Evolutionary conservation across 1,284 basidiomycete species (phyloP).

Genomic region (Sporisorium scitamineum): DNA sequence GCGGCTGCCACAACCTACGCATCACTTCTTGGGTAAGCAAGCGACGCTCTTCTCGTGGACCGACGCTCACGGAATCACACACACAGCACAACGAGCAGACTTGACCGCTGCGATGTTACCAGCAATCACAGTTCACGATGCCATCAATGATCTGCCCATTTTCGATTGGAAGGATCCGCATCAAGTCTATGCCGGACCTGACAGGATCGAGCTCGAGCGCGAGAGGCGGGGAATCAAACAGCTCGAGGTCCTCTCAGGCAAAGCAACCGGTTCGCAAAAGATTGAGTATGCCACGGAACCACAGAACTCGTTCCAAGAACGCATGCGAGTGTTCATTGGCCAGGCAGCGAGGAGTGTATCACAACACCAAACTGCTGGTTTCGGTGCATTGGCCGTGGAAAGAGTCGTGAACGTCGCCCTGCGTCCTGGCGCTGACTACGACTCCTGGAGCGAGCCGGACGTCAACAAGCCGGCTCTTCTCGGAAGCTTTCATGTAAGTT

Average conservation of each 20-base stretch:
- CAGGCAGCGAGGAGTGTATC: background rate
- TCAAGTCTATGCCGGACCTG: conserved; percentile 18
- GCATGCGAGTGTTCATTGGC: conserved; percentile 21
- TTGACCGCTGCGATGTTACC: conserved; percentile 11
- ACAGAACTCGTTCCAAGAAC: conserved; percentile 29
- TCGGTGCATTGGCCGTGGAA: conserved; percentile 13
- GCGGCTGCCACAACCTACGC: conserved; percentile 22
- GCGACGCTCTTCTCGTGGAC: conserved; percentile 12
- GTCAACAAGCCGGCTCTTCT: conserved; percentile 35
- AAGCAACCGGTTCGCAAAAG: background rate
- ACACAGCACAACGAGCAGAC: background rate
- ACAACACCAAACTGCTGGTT: conserved; percentile 38
- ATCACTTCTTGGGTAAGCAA: conserved; percentile 23
- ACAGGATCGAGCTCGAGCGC: conserved; percentile 17
- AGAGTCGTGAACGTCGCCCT: conserved; percentile 40
- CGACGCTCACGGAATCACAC: background rate
- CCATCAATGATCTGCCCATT: conserved; percentile 26
- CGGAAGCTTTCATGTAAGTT: conserved; percentile 1
- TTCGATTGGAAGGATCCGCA: conserved; percentile 51
- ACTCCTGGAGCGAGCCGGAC: conserved; percentile 18
- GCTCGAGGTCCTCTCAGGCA: conserved; percentile 3
- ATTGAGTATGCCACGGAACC: conserved; percentile 6
- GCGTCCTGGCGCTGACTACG: conserved; percentile 20
- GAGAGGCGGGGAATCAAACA: conserved; percentile 15
- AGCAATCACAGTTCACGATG: conserved; percentile 18